A percentile compares a stretch with the other conserved stretches of the same genome.
phyloP scores from a whole-genome alignment of 73 alveolate genomes.

The Paramecium bursaria region DNA sequence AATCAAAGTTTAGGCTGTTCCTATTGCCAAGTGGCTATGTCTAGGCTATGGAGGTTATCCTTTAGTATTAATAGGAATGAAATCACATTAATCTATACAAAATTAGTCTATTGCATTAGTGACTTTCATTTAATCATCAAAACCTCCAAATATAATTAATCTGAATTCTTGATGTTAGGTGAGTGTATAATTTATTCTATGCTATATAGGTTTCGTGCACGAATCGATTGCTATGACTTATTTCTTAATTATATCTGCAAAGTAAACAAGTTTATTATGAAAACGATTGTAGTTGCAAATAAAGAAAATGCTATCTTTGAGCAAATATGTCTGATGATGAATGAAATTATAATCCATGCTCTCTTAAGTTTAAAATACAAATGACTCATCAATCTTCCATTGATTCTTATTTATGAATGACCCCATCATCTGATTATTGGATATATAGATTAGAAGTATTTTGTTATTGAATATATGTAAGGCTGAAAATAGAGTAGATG shows the following conservation, averaged over 20 bases:
- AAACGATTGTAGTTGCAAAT: conserved; percentile 21
- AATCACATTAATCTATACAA: conserved; percentile 28
- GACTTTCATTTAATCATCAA: conserved; percentile 40
- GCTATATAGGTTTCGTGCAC: background rate
- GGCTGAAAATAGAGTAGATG: background rate
- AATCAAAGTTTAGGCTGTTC: background rate
- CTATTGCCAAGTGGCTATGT: conserved; percentile 47
- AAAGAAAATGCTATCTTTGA: conserved; percentile 34
- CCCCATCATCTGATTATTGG: background rate
- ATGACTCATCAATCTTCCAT: background rate
- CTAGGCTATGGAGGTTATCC: conserved; percentile 59
- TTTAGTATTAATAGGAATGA: background rate
- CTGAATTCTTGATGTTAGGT: conserved; percentile 1
- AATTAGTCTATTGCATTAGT: conserved; percentile 1
- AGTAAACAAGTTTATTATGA: background rate
- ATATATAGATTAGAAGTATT: conserved; percentile 7
- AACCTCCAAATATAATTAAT: conserved; percentile 45
- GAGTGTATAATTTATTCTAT: conserved; percentile 41
- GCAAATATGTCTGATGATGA: conserved; percentile 34
- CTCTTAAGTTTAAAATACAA: background rate
- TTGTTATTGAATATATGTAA: conserved; percentile 34
- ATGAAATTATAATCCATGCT: conserved; percentile 19
- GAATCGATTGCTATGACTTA: background rate
- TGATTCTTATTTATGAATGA: background rate
- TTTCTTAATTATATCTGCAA: conserved; percentile 42